Evolutionary conservation across 176 grass and related monocot genomes (phyloP).

Genomic region (Aegilops longissima): DNA sequence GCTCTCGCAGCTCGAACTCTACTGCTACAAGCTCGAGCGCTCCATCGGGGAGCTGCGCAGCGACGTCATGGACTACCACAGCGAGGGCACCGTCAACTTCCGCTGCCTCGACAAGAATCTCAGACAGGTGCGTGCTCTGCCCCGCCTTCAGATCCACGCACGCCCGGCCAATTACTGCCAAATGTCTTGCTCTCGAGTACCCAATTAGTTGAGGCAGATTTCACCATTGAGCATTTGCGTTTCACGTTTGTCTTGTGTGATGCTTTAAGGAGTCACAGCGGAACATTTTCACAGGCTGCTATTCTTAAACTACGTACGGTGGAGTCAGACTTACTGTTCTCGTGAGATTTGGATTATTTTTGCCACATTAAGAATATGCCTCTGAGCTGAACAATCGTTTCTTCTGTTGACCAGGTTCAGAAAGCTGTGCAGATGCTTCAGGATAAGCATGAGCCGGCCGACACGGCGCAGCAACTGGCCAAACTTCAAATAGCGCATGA

Average conservation of each 20-base stretch:
- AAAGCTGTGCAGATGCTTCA: constrained; percentile 69
- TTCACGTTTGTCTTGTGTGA: background rate
- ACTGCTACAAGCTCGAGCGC: constrained; percentile 87
- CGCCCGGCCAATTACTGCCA: background rate
- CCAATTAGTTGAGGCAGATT: background rate
- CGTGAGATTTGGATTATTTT: constrained; percentile 9
- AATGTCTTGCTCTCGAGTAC: background rate
- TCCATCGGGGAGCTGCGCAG: constrained; percentile 81
- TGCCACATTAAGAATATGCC: background rate
- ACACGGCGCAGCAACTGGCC: constrained; percentile 60
- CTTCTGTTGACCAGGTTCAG: constrained; percentile 66
- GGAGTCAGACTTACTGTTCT: constrained; percentile 15
- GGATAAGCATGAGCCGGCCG: constrained; percentile 79
- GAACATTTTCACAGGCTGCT: background rate
- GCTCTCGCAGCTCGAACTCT: constrained; percentile 88
- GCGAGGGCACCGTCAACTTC: constrained; percentile 64
- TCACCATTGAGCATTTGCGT: background rate
- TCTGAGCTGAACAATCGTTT: background rate
- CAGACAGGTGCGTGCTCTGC: constrained; percentile 53
- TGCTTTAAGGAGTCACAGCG: background rate
- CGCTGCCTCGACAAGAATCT: constrained; percentile 82
- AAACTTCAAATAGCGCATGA: constrained; percentile 77
- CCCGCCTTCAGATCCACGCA: background rate
- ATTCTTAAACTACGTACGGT: constrained; percentile 12
- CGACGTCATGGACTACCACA: constrained; percentile 84